Base-by-base conservation (phyloP, 2,329 filamentous ascomycete genomes). In the Aspergillus oerlinghausenensis region DNA sequence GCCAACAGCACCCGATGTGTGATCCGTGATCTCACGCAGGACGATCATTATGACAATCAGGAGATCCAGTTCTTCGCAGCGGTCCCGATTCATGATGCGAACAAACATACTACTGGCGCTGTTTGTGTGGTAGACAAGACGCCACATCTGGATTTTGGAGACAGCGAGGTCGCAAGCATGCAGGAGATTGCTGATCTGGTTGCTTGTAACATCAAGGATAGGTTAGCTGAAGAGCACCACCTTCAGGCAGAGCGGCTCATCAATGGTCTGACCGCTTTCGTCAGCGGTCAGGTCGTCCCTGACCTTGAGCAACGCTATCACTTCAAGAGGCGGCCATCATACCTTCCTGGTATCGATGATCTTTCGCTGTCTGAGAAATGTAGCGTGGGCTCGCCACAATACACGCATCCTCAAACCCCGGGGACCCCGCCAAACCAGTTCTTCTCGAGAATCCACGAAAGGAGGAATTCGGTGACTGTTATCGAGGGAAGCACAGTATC, bases 101-200 rank as follows among this genome's bases (percentile, higher is more conserved):
- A 77, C 40, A 79, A 82, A 25, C 78, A 80, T 55, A 74, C 78
- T 23, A 83, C 88, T 51, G 86, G 85, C 9, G 78, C 77, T 4
- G 85, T 83, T 58, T 80, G 81, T 50, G 79, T 88, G 1, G 75
- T 84, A 0, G 84, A 87, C 61, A 78, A 84, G 48, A 75, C 75
- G 23, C 79, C 82, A 0, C 79, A 82, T 7, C 32, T 52, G 0
- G 77, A 76, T 0, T 69, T 88, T 14, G 55, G 57, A 4, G 60
- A 66, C 1, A 28, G 51, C 0, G 62, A 66, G n/a, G 55, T 67
- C 9, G 71, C 73, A 10, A 83, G 83, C 56, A 74, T 88, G 66
- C 76, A 79, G 54, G 82, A 83, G 54, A 80, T 85, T 71, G 74
- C 79, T 0, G 71, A 75, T 9, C 21, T 47, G 11, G 23, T 47